Percentiles rank a stretch among this genome's conserved stretches.
phyloP scores from a whole-genome alignment of 148 eudicot species.

The Vaccinium myrtillus region DNA sequence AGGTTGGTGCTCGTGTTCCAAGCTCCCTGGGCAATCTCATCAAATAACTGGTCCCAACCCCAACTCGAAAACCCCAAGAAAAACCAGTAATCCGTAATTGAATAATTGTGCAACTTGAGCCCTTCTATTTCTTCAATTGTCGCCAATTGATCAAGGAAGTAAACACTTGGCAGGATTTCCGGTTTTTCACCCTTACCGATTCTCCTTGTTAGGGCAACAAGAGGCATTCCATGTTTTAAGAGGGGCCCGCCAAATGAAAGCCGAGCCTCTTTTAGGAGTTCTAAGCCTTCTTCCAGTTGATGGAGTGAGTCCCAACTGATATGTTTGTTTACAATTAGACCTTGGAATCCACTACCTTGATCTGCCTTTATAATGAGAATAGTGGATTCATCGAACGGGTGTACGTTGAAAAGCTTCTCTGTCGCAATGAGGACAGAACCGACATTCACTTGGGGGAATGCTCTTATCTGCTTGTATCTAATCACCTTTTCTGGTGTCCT shows the following conservation, averaged over 20 bases:
- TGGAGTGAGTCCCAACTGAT: constrained; percentile 64
- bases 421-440: constrained; percentile 77
- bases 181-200: constrained; percentile 20
- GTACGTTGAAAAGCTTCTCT: constrained; percentile 43
- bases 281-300: constrained; percentile 33
- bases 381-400: constrained; percentile 49
- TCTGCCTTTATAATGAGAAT: constrained; percentile 67
- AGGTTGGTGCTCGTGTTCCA: constrained; percentile 49
- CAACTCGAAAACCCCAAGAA: constrained; percentile 78
- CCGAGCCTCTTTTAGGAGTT: constrained; percentile 50
- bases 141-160: constrained; percentile 55
- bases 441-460: constrained; percentile 29
- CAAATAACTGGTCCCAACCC: constrained; percentile 68
- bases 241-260: constrained; percentile 83
- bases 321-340: constrained; percentile 69
- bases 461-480: constrained; percentile 17
- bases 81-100: constrained; percentile 65
- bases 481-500: constrained; percentile 21
- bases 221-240: constrained; percentile 49
- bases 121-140: constrained; percentile 37
- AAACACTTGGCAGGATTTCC: constrained; percentile 53
- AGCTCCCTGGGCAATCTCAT: constrained; percentile 70
- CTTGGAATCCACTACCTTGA: constrained; percentile 59
- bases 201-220: constrained; percentile 54
- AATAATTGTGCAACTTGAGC: constrained; percentile 43